A percentile compares a stretch with the other conserved stretches of the same genome.
Evolutionary conservation across 495 filamentous ascomycete genomes (phyloP).

Genomic region (Hypoxylon lienhwacheense): DNA sequence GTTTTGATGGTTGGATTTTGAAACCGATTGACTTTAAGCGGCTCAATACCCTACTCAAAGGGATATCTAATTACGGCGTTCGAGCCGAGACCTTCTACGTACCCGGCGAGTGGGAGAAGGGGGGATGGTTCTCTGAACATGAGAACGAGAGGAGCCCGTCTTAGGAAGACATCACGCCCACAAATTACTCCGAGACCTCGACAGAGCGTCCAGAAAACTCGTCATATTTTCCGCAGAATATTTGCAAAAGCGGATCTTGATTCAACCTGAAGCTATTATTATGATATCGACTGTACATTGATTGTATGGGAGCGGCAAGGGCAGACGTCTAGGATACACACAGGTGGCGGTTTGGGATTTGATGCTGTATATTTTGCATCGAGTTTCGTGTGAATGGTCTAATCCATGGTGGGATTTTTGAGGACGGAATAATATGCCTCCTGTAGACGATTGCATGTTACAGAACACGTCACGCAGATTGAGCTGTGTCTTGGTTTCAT

Average conservation of each 20-base stretch:
- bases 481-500: neutral
- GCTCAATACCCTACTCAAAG: constrained; percentile 60
- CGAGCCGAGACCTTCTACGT: constrained; percentile 57
- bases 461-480: neutral
- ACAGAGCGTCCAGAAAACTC: no score
- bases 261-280: no score
- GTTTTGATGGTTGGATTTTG: constrained; percentile 90
- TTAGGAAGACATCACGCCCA: neutral
- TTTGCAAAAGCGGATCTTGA: no score
- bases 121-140: constrained; percentile 64
- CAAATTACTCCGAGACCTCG: neutral
- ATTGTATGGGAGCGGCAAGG: no score
- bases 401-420: no score
- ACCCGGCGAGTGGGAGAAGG: constrained; percentile 69
- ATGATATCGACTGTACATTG: no score
- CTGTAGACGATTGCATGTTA: neutral
- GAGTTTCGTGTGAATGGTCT: no score
- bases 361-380: no score
- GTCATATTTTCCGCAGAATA: no score
- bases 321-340: no score
- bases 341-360: no score
- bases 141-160: neutral
- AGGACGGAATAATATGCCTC: no score
- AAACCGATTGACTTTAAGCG: constrained; percentile 76
- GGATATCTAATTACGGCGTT: constrained; percentile 54